Evolutionary conservation across 2,329 filamentous ascomycete species (phyloP).

Genomic region (Trematosphaeria pertusa): DNA sequence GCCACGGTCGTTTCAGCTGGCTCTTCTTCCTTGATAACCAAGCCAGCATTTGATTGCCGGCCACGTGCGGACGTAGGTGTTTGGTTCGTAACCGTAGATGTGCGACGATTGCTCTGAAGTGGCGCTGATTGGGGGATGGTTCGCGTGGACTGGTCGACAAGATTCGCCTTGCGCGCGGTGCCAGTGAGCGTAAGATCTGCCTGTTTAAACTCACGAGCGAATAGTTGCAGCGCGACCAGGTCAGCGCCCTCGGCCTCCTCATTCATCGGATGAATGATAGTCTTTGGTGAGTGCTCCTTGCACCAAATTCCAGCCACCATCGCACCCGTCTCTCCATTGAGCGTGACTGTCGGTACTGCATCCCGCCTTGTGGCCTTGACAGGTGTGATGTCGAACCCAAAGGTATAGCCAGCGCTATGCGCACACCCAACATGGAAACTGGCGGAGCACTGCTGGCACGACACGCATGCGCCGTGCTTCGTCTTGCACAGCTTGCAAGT

Average conservation of each 20-base stretch:
- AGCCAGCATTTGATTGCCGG: conserved; percentile 43
- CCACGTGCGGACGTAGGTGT: conserved; percentile 45
- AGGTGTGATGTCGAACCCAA: conserved; percentile 89
- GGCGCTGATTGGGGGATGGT: conserved; percentile 43
- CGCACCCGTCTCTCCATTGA: conserved; percentile 81
- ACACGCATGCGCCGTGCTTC: conserved; percentile 77
- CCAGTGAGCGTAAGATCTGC: conserved; percentile 89
- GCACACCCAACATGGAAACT: conserved; percentile 90
- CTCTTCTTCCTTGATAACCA: conserved; percentile 46
- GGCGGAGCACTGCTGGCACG: conserved; percentile 76
- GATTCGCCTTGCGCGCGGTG: conserved; percentile 89
- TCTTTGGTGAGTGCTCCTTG: conserved; percentile 79
- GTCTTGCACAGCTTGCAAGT: conserved; percentile 84
- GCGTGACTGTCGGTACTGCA: conserved; percentile 76
- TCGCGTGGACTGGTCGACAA: conserved; percentile 70
- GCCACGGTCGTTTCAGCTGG: conserved; percentile 37
- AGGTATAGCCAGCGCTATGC: conserved; percentile 77
- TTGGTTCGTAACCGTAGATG: conserved; percentile 45
- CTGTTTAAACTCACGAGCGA: conserved; percentile 89
- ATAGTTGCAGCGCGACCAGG: conserved; percentile 84
- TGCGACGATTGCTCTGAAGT: conserved; percentile 46
- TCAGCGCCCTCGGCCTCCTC: conserved; percentile 75
- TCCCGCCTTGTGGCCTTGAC: conserved; percentile 90
- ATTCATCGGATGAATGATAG: conserved; percentile 77
- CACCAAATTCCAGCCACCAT: conserved; percentile 91